These are phyloP conservation scores for Clitopilus hobsonii DNA, from an alignment of 768 basidiomycete species.

Conservation along the genomic window DNA sequence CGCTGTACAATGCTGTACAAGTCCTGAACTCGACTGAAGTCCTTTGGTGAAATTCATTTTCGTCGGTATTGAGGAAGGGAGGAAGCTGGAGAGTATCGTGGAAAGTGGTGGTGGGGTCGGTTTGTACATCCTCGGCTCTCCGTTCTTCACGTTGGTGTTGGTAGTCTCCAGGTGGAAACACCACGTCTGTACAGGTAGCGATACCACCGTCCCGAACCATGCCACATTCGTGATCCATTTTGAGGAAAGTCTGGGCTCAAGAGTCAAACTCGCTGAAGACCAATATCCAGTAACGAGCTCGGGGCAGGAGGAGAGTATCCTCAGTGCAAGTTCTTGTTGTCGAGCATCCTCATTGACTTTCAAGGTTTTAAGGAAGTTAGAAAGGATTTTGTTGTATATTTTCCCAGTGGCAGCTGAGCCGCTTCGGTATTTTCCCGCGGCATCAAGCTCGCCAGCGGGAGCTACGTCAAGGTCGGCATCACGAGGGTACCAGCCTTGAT, in stretches of 20 bases:
- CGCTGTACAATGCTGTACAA: slow-evolving; percentile 86
- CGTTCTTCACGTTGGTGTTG: slow-evolving; percentile 8
- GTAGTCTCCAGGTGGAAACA: slow-evolving; percentile 64
- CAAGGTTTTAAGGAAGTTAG: slow-evolving; percentile 65
- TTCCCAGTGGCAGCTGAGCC: slow-evolving; percentile 32
- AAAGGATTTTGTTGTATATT: slow-evolving; percentile 80
- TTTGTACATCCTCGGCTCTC: slow-evolving; percentile 40
- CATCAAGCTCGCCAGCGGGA: slow-evolving; percentile 28
- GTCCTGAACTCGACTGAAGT: slow-evolving; percentile 59
- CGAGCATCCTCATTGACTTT: slow-evolving; percentile 87
- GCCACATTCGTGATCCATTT: slow-evolving; percentile 91
- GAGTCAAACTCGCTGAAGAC: slow-evolving; percentile 59
- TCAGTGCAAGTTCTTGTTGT: slow-evolving; percentile 80
- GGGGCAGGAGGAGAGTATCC: slow-evolving; percentile 78
- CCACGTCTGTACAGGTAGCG: slow-evolving; percentile 62
- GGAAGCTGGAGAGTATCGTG: slow-evolving; percentile 68
- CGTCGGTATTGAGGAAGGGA: slow-evolving; percentile 61
- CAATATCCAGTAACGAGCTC: slow-evolving; percentile 84
- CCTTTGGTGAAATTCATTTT: slow-evolving; percentile 80
- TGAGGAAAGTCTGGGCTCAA: slow-evolving; percentile 84
- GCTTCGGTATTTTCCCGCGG: slow-evolving; percentile 23
- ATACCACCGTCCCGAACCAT: slow-evolving; percentile 75
- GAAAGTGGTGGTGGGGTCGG: slow-evolving; percentile 73
- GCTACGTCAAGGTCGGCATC: slow-evolving; percentile 42
- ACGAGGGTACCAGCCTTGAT: slow-evolving; percentile 88